These are phyloP conservation scores for Sutorius australiensis DNA, from an alignment of 768 basidiomycete species.

Conservation along the genomic window DNA sequence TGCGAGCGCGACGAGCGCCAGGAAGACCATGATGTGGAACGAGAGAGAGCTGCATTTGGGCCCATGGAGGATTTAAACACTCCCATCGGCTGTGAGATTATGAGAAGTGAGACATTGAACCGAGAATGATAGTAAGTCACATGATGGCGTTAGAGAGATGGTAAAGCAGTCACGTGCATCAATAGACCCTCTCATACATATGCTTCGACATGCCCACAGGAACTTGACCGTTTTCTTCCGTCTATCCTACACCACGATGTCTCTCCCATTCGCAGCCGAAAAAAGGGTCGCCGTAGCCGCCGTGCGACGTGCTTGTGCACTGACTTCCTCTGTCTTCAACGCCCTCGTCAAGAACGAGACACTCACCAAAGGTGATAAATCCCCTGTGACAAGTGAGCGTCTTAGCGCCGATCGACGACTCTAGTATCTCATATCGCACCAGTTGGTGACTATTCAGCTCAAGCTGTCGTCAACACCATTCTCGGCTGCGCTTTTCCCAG, in stretches of 20 bases:
- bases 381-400: conserved; percentile 75
- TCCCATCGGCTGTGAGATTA: neutral
- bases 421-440: neutral
- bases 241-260: conserved; percentile 39
- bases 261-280: conserved; percentile 57
- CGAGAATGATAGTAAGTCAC: too few species aligned
- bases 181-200: neutral
- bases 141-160: too few species aligned
- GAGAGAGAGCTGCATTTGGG: neutral
- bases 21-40: neutral
- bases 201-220: conserved; percentile 14
- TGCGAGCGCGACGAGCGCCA: neutral
- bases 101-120: neutral
- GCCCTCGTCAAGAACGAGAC: conserved; percentile 83
- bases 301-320: conserved; percentile 78
- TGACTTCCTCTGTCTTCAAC: conserved; percentile 85
- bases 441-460: conserved; percentile 95
- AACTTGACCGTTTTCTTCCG: neutral
- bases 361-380: conserved; percentile 86
- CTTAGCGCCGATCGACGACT: conserved; percentile 26
- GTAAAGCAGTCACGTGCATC: conserved; percentile 3
- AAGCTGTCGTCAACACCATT: conserved; percentile 85
- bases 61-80: neutral
- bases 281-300: conserved; percentile 81
- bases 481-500: conserved; percentile 72